Evolutionary conservation across 2,329 filamentous ascomycete species (phyloP).

Genomic region (Calonectria honghensis): DNA sequence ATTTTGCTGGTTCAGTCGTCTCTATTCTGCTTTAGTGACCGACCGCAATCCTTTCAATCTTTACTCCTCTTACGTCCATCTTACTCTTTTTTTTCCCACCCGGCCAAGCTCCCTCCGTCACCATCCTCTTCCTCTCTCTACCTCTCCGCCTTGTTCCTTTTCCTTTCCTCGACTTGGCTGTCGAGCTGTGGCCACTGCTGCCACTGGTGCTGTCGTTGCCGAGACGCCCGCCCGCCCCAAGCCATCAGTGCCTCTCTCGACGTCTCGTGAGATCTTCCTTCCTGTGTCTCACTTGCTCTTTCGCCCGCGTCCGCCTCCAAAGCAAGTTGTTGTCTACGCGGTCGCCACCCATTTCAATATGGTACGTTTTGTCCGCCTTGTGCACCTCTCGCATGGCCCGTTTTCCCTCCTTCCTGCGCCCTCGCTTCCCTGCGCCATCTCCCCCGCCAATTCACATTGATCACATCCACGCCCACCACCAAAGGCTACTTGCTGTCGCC

Average conservation of each 20-base stretch:
- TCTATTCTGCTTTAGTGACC: slow-evolving; percentile 31
- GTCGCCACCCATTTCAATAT: slow-evolving; percentile 48
- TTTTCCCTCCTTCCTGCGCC: slow-evolving; percentile 5
- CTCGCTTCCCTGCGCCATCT: slow-evolving; percentile 47
- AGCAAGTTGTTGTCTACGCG: slow-evolving; percentile 33
- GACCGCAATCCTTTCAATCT: slow-evolving; percentile 27
- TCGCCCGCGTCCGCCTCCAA: slow-evolving; percentile 20
- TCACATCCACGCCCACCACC: slow-evolving; percentile 30
- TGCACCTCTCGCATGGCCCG: slow-evolving; percentile 23
- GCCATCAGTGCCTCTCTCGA: slow-evolving; percentile 26
- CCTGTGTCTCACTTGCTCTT: slow-evolving; percentile 25
- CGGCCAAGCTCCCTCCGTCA: slow-evolving; percentile 21
- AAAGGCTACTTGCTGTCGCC: slow-evolving; percentile 35
- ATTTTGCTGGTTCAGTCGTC: slow-evolving; percentile 29
- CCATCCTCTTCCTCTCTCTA: slow-evolving; percentile 1
- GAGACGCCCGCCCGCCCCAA: slow-evolving; percentile 36
- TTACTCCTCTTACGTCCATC: slow-evolving; percentile 35
- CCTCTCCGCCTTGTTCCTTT: slow-evolving; percentile 28
- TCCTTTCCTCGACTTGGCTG: slow-evolving; percentile 30
- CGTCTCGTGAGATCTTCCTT: slow-evolving; percentile 38
- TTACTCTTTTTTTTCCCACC: slow-evolving; percentile 32
- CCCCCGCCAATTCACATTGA: slow-evolving; percentile 40
- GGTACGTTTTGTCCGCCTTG: slow-evolving; percentile 45
- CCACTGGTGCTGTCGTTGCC: slow-evolving; percentile 39
- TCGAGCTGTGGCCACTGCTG: slow-evolving; percentile 35